Percentiles rank a stretch among this genome's conserved stretches.
These are phyloP conservation scores for Iris pallida DNA, from an alignment of 116 monocot genomes.

Conservation along the genomic window DNA sequence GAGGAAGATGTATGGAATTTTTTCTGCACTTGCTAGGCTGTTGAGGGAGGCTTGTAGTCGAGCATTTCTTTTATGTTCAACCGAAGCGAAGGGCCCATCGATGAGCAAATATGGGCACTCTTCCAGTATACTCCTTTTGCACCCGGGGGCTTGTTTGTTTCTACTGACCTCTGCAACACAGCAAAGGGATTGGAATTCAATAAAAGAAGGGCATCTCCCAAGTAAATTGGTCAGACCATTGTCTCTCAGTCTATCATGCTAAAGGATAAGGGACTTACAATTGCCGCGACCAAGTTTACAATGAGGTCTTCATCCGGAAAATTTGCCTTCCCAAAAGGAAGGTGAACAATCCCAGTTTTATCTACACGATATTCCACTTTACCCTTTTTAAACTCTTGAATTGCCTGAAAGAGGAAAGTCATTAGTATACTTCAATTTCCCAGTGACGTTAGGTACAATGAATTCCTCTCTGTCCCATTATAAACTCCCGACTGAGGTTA, in stretches of 20 bases:
- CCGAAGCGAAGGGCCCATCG: conserved; percentile 91
- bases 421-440: not conserved
- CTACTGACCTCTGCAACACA: conserved; percentile 69
- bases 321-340: conserved; percentile 80
- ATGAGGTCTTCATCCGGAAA: conserved; percentile 87
- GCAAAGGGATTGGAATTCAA: not conserved
- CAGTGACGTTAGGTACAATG: too few species aligned
- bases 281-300: conserved; percentile 69
- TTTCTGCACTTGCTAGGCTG: conserved; percentile 6
- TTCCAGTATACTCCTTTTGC: conserved; percentile 97
- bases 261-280: conserved; percentile 37
- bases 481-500: too few species aligned
- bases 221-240: too few species aligned
- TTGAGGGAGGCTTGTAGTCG: conserved; percentile 56
- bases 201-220: not conserved
- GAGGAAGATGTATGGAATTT: too few species aligned
- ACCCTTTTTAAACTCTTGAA: conserved; percentile 96
- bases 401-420: conserved; percentile 44
- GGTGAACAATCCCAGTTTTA: conserved; percentile 93
- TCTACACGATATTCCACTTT: conserved; percentile 95
- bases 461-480: too few species aligned
- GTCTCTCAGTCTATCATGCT: too few species aligned
- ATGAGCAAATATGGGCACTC: conserved; percentile 88
- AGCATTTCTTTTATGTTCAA: conserved; percentile 88
- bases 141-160: conserved; percentile 90